These are phyloP conservation scores for Chlorencoelia australis DNA, from an alignment of 2,329 filamentous ascomycete genomes.

Conservation along the genomic window DNA sequence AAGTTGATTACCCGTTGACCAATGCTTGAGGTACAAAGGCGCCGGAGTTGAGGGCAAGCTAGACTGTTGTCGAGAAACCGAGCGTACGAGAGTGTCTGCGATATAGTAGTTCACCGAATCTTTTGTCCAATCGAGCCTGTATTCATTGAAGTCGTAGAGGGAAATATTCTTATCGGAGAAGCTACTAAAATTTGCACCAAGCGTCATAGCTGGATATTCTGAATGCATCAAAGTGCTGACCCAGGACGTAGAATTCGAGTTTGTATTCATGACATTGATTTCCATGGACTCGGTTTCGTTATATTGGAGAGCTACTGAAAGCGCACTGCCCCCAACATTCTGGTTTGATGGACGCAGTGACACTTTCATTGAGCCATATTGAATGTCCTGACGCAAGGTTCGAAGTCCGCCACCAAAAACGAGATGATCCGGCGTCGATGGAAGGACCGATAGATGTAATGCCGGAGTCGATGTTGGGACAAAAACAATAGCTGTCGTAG, in stretches of 20 bases:
- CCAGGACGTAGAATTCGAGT: conserved; percentile 30
- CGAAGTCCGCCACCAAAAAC: conserved; percentile 35
- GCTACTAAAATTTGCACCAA: conserved; percentile 23
- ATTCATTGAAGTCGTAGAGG: conserved; percentile 31
- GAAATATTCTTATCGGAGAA: conserved; percentile 3
- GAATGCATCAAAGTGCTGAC: conserved; percentile 30
- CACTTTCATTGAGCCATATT: conserved; percentile 37
- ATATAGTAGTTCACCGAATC: conserved; percentile 35
- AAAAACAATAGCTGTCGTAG: background rate
- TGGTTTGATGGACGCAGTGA: conserved; percentile 32
- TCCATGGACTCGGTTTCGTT: conserved; percentile 35
- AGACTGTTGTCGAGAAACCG: conserved; percentile 23
- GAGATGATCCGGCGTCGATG: conserved; percentile 14
- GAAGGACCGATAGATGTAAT: conserved; percentile 8
- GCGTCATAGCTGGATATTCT: conserved; percentile 29
- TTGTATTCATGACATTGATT: conserved; percentile 36
- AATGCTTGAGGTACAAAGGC: conserved; percentile 36
- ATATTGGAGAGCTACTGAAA: conserved; percentile 36
- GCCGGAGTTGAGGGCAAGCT: conserved; percentile 32
- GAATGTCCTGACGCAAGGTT: conserved; percentile 35
- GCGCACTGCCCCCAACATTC: conserved; percentile 31
- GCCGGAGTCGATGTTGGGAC: background rate
- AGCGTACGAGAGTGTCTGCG: conserved; percentile 28
- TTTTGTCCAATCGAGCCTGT: conserved; percentile 37
- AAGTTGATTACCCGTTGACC: conserved; percentile 35